phyloP scores from a whole-genome alignment of 148 eudicot genomes.

The Amaranthus cruentus region DNA sequence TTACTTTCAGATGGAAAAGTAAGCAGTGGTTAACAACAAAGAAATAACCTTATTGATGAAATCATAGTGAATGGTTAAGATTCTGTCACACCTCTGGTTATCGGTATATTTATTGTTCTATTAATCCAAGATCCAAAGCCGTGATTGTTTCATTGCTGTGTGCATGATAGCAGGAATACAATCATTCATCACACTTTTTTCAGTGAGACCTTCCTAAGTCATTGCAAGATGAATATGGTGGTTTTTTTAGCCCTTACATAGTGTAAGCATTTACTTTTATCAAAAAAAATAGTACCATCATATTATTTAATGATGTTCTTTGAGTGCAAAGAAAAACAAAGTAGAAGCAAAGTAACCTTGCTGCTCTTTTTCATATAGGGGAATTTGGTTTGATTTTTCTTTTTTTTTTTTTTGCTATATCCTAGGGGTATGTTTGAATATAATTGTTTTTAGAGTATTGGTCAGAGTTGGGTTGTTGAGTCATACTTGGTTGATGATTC shows the following conservation, averaged over 20 bases:
- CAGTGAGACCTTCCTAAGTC: slow-evolving; percentile 50
- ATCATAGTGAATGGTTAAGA: slow-evolving; percentile 37
- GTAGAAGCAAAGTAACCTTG: background rate
- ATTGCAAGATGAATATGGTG: slow-evolving; percentile 47
- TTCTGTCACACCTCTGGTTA: background rate
- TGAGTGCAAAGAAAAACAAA: background rate
- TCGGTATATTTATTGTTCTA: background rate
- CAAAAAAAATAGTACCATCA: background rate
- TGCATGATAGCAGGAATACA: slow-evolving; percentile 29
- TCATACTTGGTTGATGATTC: too few relatives aligned
- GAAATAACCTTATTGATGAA: slow-evolving; percentile 46
- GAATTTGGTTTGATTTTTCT: too few relatives aligned
- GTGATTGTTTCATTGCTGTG: background rate
- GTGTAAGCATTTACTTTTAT: slow-evolving; percentile 29
- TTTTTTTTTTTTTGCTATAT: too few relatives aligned
- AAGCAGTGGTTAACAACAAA: slow-evolving; percentile 39
- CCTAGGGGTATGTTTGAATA: too few relatives aligned
- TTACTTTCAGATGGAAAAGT: slow-evolving; percentile 42
- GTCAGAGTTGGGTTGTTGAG: too few relatives aligned
- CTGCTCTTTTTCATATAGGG: too few relatives aligned
- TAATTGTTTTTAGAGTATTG: too few relatives aligned
- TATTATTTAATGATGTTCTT: background rate
- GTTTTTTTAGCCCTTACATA: slow-evolving; percentile 34
- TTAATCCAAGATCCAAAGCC: background rate
- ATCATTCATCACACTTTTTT: slow-evolving; percentile 41